A percentile compares a stretch with the other conserved stretches of the same genome.
phyloP scores from a whole-genome alignment of 129 eudicot genomes.

The Helianthus annuus region HanXRQr2.0-SUNRISE NC_035446.2:135425759-135426258 shows the following conservation, averaged over 20 bases:
- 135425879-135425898: constrained; percentile 59
- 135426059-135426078: constrained; percentile 11
- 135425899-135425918: constrained; percentile 63
- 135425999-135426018: constrained; percentile 67
- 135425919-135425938: constrained; percentile 73
- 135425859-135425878: constrained; percentile 48
- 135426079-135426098: not conserved
- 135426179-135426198: not conserved
- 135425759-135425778: constrained; percentile 63
- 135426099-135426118: constrained; percentile 1
- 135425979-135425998: constrained; percentile 88
- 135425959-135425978: constrained; percentile 81
- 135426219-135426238: too few species aligned
- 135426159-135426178: not conserved
- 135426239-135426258: too few species aligned
- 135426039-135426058: not conserved
- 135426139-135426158: not conserved
- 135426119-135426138: constrained; percentile 16
- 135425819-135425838: constrained; percentile 79
- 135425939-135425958: constrained; percentile 72
- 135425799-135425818: constrained; percentile 75
- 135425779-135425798: constrained; percentile 82
- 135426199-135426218: not conserved
- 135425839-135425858: constrained; percentile 54
- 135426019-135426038: not conserved